Base-by-base conservation (phyloP, 768 basidiomycete species). In the Collybia nuda region DNA sequence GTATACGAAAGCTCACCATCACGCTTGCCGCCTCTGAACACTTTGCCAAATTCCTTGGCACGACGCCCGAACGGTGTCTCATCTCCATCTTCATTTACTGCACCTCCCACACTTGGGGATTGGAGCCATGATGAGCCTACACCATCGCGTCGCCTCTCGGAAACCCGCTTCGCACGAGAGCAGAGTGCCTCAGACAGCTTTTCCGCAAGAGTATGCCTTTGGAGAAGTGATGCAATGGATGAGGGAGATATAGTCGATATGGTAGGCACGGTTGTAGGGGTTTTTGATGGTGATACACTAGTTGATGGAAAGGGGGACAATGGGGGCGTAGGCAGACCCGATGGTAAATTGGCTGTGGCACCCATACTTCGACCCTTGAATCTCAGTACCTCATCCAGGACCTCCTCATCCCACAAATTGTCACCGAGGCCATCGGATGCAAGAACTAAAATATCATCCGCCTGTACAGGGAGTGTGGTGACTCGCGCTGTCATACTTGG, bases 391-490 rank as follows among this genome's bases (percentile, higher is more conserved):
- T 93, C 92, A 53, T 94, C 92, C 14, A 93, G 67, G 15, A 94
- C 81, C 52, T 94, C 91, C 58, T 86, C 85, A 58, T 93, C 90
- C 87, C 92, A 93, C 19, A 93, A 70, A 60, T 94, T 94, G 66
- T 94, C 92, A 54, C 84, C 82, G 44, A 94, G 71, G 1, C 91
- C 91, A 58, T 94, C 92, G 17, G 79, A 82, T 0, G 89, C 86
- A 36, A 94, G 79, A 54, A 94, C 86, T 48, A 93, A 77, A 46
- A 92, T 86, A 52, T 90, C 89, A 50, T 87, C 80, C 18, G 78
- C 75, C 53, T 74, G 73, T 2, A 90, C 88, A 19, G 86, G 87
- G 0, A 92, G 70, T 0, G 81, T 81, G 57, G 86, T 81, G 5
- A 85, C 69, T 51, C 85, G 85, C 1, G 90, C 88, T 43, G 90